Evolutionary conservation across 179 eudicot species (phyloP), one percentile per base, ranked within the genome.

Genomic region (Actinidia chinensis): DNA sequence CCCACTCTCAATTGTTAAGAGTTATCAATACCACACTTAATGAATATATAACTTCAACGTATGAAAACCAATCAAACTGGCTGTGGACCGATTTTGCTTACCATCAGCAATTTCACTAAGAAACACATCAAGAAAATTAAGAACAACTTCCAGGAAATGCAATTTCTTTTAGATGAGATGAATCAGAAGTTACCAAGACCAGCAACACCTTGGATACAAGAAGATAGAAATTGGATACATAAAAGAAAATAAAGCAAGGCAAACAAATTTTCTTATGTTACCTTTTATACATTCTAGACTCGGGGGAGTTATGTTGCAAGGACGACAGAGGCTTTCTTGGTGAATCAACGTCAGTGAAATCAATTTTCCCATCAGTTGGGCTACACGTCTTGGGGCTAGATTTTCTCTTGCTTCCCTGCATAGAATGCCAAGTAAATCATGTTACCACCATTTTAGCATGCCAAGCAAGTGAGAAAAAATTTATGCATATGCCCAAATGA

Each of bases 401-500:
- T 84, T 94, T 94, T 46, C 93, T 74, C 83, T 91, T 93, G 82
- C 64, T 90, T 61, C 79, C 88, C 98, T 93, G 89, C 83, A 87
- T 51, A 50, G 13, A 56, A 13, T 14, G 7, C 70, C 67, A 78
- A 23, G 12, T 71, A 71, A 58, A 73, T 50, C n/a, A 17, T 11
- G 78, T 33, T 25, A 46, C 44, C n/a, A 63, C 71, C 9, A 36
- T 7, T 25, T 2, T 20, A 73, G 20, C 47, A 28, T 55, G 47
- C 40, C 23, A 51, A 50, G 61, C 6, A 6, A 33, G 28, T 15
- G 7, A 40, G 4, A 46, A 20, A 14, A n/a, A 17, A 44, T 43
- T 51, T 52, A 72, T 28, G 47, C 47, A 33, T 33, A 8, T 28
- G 23, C 22, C 11, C 0, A 5, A 36, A n/a, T 14, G 51, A 12